phyloP scores from a whole-genome alignment of 495 filamentous ascomycete genomes.

The Podospora pseudoanserina region DNA sequence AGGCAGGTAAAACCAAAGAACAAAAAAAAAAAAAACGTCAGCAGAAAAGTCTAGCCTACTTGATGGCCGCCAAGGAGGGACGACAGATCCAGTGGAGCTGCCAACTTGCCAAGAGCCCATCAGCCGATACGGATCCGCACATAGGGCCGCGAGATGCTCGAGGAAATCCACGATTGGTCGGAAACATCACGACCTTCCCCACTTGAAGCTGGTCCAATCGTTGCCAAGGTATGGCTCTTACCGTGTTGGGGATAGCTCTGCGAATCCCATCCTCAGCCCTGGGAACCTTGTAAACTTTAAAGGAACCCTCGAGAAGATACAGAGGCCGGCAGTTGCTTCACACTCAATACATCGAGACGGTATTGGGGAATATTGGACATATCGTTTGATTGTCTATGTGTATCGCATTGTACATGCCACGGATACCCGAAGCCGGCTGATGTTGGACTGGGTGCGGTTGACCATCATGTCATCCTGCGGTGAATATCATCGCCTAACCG shows the following conservation, averaged over 20 bases:
- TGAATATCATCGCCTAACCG: background rate
- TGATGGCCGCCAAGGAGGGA: background rate
- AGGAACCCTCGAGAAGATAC: background rate
- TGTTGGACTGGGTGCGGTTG: background rate
- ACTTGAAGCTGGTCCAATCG: background rate
- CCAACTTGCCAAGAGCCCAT: background rate
- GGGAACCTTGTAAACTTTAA: background rate
- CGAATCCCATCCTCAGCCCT: constrained; percentile 7
- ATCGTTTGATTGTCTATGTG: background rate
- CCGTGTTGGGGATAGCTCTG: constrained; percentile 8
- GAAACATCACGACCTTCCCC: constrained; percentile 1
- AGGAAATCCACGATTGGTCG: background rate
- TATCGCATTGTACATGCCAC: background rate
- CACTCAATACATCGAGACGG: background rate
- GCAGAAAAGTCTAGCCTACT: background rate
- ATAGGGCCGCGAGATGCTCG: background rate
- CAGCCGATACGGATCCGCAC: background rate
- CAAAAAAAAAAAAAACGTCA: background rate
- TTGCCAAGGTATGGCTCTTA: background rate
- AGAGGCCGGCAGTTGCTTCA: background rate
- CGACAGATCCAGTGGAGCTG: background rate
- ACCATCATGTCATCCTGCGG: background rate
- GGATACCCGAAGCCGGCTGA: background rate
- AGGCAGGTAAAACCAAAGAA: background rate
- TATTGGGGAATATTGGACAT: background rate